phyloP scores from a whole-genome alignment of 176 grass and related monocot genomes.

The Olyra latifolia region DNA sequence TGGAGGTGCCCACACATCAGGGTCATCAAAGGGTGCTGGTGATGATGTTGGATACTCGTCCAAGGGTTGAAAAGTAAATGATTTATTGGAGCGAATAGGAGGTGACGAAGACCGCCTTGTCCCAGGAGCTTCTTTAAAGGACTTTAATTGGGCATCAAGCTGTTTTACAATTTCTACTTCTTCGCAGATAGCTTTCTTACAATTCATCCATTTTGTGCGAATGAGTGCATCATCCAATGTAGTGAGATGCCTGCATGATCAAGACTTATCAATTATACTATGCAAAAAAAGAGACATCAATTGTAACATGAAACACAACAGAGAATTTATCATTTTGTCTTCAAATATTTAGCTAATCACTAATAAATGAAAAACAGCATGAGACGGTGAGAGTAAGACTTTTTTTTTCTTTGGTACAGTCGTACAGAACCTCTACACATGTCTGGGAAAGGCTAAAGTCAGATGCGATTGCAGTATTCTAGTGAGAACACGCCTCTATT shows the following conservation, averaged over 20 bases:
- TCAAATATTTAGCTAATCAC: not conserved
- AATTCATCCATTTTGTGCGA: constrained; percentile 83
- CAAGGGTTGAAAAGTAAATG: constrained; percentile 88
- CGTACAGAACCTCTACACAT: not conserved
- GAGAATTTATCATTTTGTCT: not conserved
- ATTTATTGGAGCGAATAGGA: constrained; percentile 81
- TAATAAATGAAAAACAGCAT: constrained; percentile 16
- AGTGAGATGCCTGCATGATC: constrained; percentile 71
- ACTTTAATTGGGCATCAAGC: constrained; percentile 68
- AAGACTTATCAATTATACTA: constrained; percentile 19
- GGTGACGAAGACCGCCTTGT: constrained; percentile 71
- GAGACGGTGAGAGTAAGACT: not conserved
- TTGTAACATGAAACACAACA: too few relatives aligned
- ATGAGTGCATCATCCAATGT: constrained; percentile 69
- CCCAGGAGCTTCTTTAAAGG: constrained; percentile 74
- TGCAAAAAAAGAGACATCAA: not conserved
- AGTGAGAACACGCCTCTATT: not conserved
- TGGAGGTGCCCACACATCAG: constrained; percentile 87
- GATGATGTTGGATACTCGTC: constrained; percentile 88
- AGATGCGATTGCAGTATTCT: not conserved
- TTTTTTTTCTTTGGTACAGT: not conserved
- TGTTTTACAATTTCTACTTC: constrained; percentile 88
- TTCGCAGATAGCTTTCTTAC: constrained; percentile 83
- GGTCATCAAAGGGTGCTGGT: constrained; percentile 72
- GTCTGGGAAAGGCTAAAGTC: not conserved